Conservation (phyloP, 305 asterid genomes). For the Rubia occidens region DNA sequence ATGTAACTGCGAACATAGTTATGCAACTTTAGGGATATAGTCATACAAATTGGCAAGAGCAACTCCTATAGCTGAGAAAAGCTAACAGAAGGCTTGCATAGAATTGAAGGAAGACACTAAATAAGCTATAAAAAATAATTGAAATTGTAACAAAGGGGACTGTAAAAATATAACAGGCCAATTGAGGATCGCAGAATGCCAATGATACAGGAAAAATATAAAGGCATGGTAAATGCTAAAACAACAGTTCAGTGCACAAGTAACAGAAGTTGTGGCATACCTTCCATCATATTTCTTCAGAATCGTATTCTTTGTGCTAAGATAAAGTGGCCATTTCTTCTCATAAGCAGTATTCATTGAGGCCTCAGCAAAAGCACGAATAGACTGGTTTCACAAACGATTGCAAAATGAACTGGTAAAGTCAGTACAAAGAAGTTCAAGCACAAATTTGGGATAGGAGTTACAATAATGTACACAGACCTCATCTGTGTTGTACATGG, state of each 20-base stretch:
- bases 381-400: slow-evolving; percentile 40
- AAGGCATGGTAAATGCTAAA: background rate
- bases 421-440: slow-evolving; percentile 18
- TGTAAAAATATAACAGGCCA: background rate
- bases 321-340: slow-evolving; percentile 95
- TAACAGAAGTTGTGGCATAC: slow-evolving; percentile 25
- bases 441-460: slow-evolving; percentile 7
- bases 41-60: background rate
- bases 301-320: slow-evolving; percentile 89
- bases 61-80: slow-evolving; percentile 2
- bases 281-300: slow-evolving; percentile 93
- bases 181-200: background rate
- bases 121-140: background rate
- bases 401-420: slow-evolving; percentile 11
- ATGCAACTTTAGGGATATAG: background rate
- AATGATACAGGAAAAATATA: background rate
- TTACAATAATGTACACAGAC: slow-evolving; percentile 28
- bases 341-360: slow-evolving; percentile 75
- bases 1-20: slow-evolving; percentile 8
- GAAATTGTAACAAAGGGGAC: background rate
- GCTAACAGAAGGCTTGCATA: background rate
- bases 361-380: slow-evolving; percentile 77
- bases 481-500: slow-evolving; percentile 98
- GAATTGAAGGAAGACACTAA: background rate
- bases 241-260: background rate